A percentile compares a stretch with the other conserved stretches of the same genome.
Evolutionary conservation across 148 eudicot genomes (phyloP).

Genomic region (Cornus controversa): DNA sequence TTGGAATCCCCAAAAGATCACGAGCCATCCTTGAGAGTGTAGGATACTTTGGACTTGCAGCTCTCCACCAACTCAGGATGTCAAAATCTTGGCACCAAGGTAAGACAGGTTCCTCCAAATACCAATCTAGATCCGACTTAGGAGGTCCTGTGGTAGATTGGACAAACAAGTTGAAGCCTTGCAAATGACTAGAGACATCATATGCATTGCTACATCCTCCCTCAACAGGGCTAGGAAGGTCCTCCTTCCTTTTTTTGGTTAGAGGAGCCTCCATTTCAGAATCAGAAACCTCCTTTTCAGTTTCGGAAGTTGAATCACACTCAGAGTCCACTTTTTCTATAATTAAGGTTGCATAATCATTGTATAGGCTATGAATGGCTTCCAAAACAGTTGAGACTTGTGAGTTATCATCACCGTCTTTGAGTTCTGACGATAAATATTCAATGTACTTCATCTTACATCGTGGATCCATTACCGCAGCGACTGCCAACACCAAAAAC

Average conservation of each 20-base stretch:
- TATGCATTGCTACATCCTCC: neutral
- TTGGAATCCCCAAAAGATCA: constrained; percentile 2
- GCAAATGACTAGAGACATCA: neutral
- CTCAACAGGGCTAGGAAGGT: neutral
- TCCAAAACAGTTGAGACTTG: too few relatives aligned
- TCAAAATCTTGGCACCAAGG: constrained; percentile 5
- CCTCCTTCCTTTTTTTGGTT: too few relatives aligned
- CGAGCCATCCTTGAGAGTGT: constrained; percentile 7
- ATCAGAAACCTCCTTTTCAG: too few relatives aligned
- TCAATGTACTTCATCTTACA: constrained; percentile 28
- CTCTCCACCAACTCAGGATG: constrained; percentile 14
- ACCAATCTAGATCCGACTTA: constrained; percentile 10
- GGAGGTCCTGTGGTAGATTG: neutral
- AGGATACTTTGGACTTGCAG: constrained; percentile 4
- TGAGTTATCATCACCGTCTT: neutral
- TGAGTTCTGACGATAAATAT: neutral
- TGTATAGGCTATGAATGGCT: too few relatives aligned
- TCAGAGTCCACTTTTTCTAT: neutral
- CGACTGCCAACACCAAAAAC: constrained; percentile 17
- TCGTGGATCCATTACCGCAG: constrained; percentile 29
- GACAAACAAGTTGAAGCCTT: neutral
- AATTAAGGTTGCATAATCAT: neutral
- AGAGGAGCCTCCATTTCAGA: too few relatives aligned
- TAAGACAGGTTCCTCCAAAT: constrained; percentile 11
- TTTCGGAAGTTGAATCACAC: neutral